phyloP scores from a whole-genome alignment of 2,329 filamentous ascomycete species.

The Xylaria sp. region DNA sequence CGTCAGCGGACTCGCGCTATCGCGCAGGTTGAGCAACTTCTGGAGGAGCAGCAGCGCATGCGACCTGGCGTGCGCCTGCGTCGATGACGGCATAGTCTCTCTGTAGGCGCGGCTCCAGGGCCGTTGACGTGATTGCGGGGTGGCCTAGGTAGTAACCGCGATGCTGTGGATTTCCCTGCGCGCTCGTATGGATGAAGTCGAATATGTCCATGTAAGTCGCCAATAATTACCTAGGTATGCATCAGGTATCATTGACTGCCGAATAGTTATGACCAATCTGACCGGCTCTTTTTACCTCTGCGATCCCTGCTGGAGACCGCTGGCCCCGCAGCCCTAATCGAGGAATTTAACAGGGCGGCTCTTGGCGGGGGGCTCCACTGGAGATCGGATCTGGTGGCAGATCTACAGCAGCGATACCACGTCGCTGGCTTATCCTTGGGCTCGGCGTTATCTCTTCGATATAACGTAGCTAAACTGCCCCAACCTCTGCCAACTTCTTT shows the following conservation, averaged over 20 bases:
- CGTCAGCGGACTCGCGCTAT: constrained; percentile 83
- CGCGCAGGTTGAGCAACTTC: constrained; percentile 76
- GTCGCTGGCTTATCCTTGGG: neutral
- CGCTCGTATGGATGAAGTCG: neutral
- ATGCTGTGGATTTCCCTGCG: neutral
- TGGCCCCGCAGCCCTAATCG: constrained; percentile 25
- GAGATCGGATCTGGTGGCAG: constrained; percentile 6
- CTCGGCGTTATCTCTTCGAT: neutral
- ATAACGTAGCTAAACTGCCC: neutral
- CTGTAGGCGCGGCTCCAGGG: neutral
- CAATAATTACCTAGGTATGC: constrained; percentile 1
- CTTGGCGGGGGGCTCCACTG: constrained; percentile 9
- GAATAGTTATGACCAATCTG: neutral
- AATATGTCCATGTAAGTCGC: neutral
- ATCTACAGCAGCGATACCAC: constrained; percentile 7
- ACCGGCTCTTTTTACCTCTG: neutral
- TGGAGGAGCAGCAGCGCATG: constrained; percentile 85
- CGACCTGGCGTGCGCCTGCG: constrained; percentile 71
- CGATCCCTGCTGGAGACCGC: neutral
- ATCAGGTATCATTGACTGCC: constrained; percentile 12
- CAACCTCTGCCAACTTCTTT: constrained; percentile 1
- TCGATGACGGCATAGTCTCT: constrained; percentile 55
- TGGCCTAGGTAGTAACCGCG: too few species aligned
- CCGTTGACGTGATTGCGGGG: too few species aligned
- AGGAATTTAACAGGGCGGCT: constrained; percentile 14